These are phyloP conservation scores for Phaseolus coccineus DNA, from an alignment of 331 rosid genomes.

Conservation along the genomic window DNA sequence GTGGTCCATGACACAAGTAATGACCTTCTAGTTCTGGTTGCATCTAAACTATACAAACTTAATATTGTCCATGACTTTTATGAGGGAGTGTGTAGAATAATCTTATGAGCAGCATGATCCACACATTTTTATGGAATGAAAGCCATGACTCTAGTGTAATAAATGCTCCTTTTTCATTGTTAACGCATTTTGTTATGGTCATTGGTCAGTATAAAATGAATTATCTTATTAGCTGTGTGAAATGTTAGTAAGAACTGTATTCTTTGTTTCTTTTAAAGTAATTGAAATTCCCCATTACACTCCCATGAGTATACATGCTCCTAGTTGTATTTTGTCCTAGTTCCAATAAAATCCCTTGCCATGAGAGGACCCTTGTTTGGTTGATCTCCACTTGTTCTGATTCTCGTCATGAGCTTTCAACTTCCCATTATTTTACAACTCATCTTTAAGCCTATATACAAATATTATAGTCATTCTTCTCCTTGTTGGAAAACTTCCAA, in stretches of 20 bases:
- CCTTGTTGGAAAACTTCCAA: neutral
- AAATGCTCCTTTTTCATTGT: neutral
- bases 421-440: neutral
- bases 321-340: neutral
- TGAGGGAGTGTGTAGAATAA: neutral
- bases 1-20: constrained; percentile 1
- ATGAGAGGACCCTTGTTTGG: neutral
- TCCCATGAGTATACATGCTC: neutral
- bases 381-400: neutral
- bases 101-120: neutral
- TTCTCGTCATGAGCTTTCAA: neutral
- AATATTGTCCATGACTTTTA: neutral
- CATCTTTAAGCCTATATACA: neutral
- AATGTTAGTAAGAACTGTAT: neutral
- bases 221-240: neutral
- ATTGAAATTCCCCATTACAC: neutral
- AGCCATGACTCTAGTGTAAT: neutral
- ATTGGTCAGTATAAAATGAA: neutral
- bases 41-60: neutral
- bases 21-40: neutral
- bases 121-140: neutral
- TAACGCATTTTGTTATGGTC: neutral
- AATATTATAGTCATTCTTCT: neutral
- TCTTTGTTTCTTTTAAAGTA: neutral
- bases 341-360: neutral